Evolutionary conservation across 768 basidiomycete species (phyloP).

Genomic region (Psilocybe cubensis): DNA sequence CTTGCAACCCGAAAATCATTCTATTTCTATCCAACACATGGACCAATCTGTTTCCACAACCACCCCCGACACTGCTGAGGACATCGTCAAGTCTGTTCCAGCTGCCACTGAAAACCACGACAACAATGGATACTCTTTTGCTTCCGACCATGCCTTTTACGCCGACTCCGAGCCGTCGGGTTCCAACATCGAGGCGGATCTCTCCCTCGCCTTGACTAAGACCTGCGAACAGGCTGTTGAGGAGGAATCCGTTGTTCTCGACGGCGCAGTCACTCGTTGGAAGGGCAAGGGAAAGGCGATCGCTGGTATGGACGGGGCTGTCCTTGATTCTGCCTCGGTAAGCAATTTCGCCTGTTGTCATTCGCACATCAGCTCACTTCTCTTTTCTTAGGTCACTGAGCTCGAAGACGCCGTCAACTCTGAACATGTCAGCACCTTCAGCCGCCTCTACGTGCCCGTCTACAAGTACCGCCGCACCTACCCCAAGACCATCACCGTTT

Average conservation of each 20-base stretch:
- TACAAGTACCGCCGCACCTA: not conserved
- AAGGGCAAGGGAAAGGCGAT: no score
- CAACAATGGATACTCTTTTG: not conserved
- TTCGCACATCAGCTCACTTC: no score
- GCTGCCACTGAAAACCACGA: not conserved
- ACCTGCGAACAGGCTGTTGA: not conserved
- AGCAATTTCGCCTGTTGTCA: no score
- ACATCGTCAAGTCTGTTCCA: no score
- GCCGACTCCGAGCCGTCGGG: not conserved
- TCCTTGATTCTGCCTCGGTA: no score
- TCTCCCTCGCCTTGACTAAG: not conserved
- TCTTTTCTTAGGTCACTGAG: not conserved
- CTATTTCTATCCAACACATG: not conserved
- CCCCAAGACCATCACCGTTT: not conserved
- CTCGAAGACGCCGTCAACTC: not conserved
- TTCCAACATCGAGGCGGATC: not conserved
- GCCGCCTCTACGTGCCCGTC: not conserved
- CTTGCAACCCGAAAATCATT: not conserved
- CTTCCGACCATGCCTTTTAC: not conserved
- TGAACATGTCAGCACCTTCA: not conserved
- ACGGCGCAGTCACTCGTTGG: no score
- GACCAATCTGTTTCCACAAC: not conserved
- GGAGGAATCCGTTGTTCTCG: no score
- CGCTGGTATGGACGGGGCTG: no score
- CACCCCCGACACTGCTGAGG: no score